Conservation (phyloP, 176 grass and related monocot species). For the Paspalum vaginatum region DNA sequence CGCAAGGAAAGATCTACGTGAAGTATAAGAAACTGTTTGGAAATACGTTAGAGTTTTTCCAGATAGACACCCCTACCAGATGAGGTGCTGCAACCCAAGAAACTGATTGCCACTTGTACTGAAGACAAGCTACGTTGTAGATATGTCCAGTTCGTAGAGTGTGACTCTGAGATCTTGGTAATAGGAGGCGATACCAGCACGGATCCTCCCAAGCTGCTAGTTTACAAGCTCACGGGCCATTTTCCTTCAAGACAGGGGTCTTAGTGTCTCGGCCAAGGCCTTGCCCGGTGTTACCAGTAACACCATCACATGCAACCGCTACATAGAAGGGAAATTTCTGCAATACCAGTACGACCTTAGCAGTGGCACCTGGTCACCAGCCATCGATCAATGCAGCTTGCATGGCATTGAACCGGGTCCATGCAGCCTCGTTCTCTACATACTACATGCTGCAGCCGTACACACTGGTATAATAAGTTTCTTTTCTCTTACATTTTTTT, state of each 20-base stretch:
- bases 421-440: background rate
- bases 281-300: background rate
- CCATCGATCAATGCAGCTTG: background rate
- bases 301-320: background rate
- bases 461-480: background rate
- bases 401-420: background rate
- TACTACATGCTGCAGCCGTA: background rate
- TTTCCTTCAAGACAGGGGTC: background rate
- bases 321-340: background rate
- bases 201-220: background rate
- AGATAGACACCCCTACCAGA: background rate
- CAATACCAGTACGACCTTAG: background rate
- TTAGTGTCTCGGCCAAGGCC: background rate
- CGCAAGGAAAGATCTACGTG: background rate
- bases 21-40: background rate
- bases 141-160: background rate
- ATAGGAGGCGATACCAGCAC: no score
- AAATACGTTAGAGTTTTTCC: background rate
- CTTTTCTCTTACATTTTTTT: background rate
- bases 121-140: background rate
- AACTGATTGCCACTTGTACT: background rate
- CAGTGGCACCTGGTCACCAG: background rate
- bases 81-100: background rate
- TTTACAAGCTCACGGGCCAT: background rate
- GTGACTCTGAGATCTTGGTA: background rate